Base-by-base conservation (phyloP, 169 alveolate species). In the Theileria sp. region DNA sequence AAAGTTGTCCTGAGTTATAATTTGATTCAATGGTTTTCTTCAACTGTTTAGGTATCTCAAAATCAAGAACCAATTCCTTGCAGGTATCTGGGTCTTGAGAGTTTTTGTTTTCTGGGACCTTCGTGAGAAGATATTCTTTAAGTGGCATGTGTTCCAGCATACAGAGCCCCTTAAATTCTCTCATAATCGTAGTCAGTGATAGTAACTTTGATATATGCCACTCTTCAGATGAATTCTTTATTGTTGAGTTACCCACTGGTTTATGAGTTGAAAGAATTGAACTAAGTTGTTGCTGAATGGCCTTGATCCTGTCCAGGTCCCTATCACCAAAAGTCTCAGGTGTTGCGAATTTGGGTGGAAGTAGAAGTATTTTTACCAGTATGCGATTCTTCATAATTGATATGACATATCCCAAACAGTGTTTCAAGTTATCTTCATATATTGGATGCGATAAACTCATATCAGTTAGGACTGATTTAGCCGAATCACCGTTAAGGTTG, bases 1-100 rank as follows among this genome's bases (percentile, higher is more conserved):
- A 30, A 26, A 91, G 67, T 79, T 91, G 95, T 30, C 87, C 92
- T 19, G 79, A 67, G 71, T 91, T 91, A 69, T 76, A 91, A 3
- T 77, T 75, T n/a, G 71, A 49, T n/a, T 82, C 83, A 49, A 91
- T 64, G 32, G 79, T 77, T 23, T 56, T 75, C 81, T 75, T 88
- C 79, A 91, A 54, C 56, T 56, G 51, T 51, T 25, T 58, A 30
- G 95, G 95, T 8, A 91, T 85, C 28, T 79, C 36, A 28, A 83
- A 50, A 17, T 72, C 74, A 12, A 38, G 54, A 9, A 77, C 62
- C 1, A 65, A 51, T 30, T 77, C 64, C 7, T 38, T 61, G 2
- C 60, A n/a, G 5, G 61, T 70, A 60, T 60, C 60, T 44, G 80
- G 80, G 38, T 58, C 65, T 26, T n/a, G 36, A 13, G 54, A 8